Evolutionary conservation across 2,329 filamentous ascomycete species (phyloP), one percentile per base, ranked within the genome.

Genomic region (Ophiostoma perfectum): DNA sequence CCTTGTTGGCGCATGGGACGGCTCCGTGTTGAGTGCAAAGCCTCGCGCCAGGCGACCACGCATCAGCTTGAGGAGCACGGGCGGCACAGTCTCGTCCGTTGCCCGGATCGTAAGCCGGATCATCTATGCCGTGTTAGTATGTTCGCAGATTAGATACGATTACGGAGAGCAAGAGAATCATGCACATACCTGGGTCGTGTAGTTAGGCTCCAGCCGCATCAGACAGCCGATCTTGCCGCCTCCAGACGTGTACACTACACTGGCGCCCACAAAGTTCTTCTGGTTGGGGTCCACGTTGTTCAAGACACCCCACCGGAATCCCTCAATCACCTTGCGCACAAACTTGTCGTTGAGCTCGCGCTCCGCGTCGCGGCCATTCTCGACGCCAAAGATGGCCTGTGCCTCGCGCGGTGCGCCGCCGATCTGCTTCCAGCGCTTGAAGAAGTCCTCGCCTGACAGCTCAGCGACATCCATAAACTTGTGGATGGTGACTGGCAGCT

Each of bases 361-460:
- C 14, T 83, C 82, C 1, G 77, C 77, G 12, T 83, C 82, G 71
- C 79, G 83, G 41, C 27, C 83, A 1, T 77, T 77, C 1, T 81
- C 79, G 11, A 94, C 77, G 0, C 89, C 88, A 78, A 99, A 96
- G 44, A 98, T 92, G 64, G 86, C 86, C 77, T 99, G 95, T 0
- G 91, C 89, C 78, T 99, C 96, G 42, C 96, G 86, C 0, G 93
- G 89, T 1, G 87, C 87, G 5, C 91, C 92, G 12, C 95, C 95
- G 74, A 99, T 98, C 80, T 99, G 95, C 83, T 97, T 96, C 95
- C 95, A 99, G 66, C 96, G 85, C 83, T 96, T 97, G 86, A 99
- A 99, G 80, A 98, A 99, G 76, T 99, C 95, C 66, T 99, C 95
- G 0, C 90, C 88, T 6, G 86, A 86, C 52, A 99, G 82, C 68